Base-by-base conservation (phyloP, 116 monocot species). In the Phalaenopsis hybrid region DNA sequence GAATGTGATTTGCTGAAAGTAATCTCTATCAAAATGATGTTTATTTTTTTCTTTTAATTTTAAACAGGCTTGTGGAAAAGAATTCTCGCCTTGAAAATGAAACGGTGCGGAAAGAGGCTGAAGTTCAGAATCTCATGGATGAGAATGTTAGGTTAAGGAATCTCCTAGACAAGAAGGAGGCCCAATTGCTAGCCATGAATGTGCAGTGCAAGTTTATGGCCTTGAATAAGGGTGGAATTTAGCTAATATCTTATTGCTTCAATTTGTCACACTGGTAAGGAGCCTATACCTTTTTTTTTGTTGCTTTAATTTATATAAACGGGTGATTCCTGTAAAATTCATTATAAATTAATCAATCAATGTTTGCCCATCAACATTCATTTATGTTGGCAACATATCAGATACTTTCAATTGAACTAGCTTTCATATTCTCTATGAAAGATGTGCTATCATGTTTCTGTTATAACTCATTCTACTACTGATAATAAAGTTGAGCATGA, bases 151-250 rank as follows among this genome's bases (percentile, higher is more conserved):
- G 84, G 74, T 79, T 94, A 65, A 86, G 85, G 81, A 85, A 90
- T 46, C 81, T 88, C 68, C 83, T 94, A 41, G 96, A 94, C 79
- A 89, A 90, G 81, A 96, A 96, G 80, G 94, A 96, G 74, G 89
- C 94, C 11, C 91, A 96, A 78, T 83, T 92, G 44, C 82, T 88
- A 31, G 94, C 96, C 16, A 92, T 96, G 91, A 96, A 89, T 82
- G 96, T 94, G 80, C 90, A 96, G 81, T 96, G 89, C 92, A 96
- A 96, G 79, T 96, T 96, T 79, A 96, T 96, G 94, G 94, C 94
- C 13, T 82, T 96, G 81, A 92, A 83, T 65, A 82, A 83, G 63
- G 78, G 84, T 73, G 37, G 84, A 75, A 57, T 79, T 52, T 88
- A 88, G 74, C 74, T 55, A 10, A 59, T 58, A 2, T 41, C n/a